These are phyloP conservation scores for Globomyces pollinis-pini DNA, from an alignment of 192 early-diverging fungal species.

Conservation along the genomic window DNA sequence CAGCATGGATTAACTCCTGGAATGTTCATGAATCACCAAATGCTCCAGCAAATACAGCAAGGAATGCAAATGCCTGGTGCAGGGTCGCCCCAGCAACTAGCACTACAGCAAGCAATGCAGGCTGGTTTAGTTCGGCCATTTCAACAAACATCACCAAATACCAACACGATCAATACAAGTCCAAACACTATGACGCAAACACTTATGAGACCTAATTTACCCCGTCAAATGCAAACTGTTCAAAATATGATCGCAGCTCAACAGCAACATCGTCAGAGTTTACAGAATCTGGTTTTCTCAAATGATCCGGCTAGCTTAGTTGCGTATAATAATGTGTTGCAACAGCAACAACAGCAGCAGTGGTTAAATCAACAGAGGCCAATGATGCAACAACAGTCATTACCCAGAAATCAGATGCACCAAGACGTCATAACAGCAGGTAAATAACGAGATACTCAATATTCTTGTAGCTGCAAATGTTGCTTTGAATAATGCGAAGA, in stretches of 20 bases:
- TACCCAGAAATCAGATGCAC: neutral
- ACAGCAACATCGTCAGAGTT: neutral
- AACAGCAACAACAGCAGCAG: too few relatives aligned
- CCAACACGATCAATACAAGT: too few relatives aligned
- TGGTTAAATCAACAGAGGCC: neutral
- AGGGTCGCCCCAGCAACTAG: neutral
- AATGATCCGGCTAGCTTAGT: too few relatives aligned
- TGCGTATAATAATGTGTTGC: too few relatives aligned
- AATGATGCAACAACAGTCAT: neutral
- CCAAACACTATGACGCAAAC: neutral
- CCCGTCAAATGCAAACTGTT: neutral
- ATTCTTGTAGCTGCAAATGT: neutral
- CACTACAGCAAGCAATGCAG: neutral
- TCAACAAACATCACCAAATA: too few relatives aligned
- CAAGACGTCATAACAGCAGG: neutral
- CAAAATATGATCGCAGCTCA: slow-evolving; percentile 1
- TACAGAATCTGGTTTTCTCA: too few relatives aligned
- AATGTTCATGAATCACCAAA: neutral
- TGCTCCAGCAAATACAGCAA: neutral
- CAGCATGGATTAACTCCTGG: neutral
- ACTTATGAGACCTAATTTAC: neutral
- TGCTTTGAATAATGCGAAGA: slow-evolving; percentile 1
- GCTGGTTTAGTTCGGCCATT: neutral
- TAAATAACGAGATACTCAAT: too few relatives aligned
- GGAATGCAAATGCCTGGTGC: slow-evolving; percentile 2